These are phyloP conservation scores for Amanita polypyramis DNA, from an alignment of 768 basidiomycete species.

Conservation along the genomic window DNA sequence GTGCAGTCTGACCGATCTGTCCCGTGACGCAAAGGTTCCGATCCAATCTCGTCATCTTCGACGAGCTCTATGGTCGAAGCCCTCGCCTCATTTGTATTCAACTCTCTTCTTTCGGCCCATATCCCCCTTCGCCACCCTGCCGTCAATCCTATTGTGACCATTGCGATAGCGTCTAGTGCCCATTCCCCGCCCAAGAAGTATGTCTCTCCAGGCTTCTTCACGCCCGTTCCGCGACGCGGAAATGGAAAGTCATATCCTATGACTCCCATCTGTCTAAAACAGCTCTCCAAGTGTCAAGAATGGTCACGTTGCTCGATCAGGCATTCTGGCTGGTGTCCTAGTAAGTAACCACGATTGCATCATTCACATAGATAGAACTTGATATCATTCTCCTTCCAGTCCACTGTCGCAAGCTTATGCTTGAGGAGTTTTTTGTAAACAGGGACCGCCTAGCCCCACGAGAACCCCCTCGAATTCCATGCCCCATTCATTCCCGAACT, in stretches of 20 bases:
- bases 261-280: conserved; percentile 18
- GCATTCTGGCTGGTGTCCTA: conserved; percentile 38
- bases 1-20: not conserved
- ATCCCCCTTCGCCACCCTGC: conserved; percentile 18
- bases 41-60: conserved; percentile 2
- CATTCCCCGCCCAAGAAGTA: conserved; percentile 7
- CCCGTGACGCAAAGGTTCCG: not conserved
- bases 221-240: conserved; percentile 36
- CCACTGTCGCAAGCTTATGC: conserved; percentile 5
- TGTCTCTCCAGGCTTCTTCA: conserved; percentile 37
- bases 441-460: not conserved
- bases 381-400: conserved; percentile 5
- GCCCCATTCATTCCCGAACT: conserved; percentile 5
- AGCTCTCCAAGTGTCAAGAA: conserved; percentile 28
- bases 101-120: conserved; percentile 31
- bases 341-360: conserved; percentile 22
- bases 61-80: conserved; percentile 48
- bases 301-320: conserved; percentile 34
- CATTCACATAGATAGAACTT: not conserved
- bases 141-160: conserved; percentile 1
- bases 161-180: not conserved
- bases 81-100: conserved; percentile 42
- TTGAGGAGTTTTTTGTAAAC: conserved; percentile 5
- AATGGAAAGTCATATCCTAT: conserved; percentile 45
- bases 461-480: conserved; percentile 2